Percentiles rank a stretch among this genome's conserved stretches.
Evolutionary conservation across 306 rosid genomes (phyloP).

Genomic region (Rosa persica): DNA sequence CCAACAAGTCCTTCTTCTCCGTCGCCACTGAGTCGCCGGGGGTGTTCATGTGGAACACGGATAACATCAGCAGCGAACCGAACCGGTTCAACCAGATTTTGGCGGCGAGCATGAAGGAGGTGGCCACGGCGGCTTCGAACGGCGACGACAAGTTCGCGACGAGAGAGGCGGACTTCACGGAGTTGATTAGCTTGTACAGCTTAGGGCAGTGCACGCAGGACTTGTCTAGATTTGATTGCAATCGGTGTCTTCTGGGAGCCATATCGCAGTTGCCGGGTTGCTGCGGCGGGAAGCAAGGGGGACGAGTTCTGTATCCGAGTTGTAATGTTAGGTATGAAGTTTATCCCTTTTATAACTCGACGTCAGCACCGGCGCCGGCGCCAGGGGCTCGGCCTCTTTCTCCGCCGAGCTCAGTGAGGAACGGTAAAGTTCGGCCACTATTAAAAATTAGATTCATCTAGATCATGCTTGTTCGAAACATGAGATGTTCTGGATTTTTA

Average conservation of each 20-base stretch:
- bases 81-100: no score
- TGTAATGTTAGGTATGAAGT: background rate
- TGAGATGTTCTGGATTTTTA: no score
- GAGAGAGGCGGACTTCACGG: background rate
- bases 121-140: background rate
- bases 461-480: background rate
- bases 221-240: conserved; percentile 12
- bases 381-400: background rate
- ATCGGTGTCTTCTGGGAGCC: background rate
- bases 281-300: conserved; percentile 10
- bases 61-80: no score
- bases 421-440: background rate
- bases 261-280: background rate
- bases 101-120: no score
- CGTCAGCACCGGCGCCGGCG: background rate
- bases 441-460: background rate
- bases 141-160: conserved; percentile 8
- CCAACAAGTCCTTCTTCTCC: conserved; percentile 32
- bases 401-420: background rate
- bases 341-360: background rate
- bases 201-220: conserved; percentile 35
- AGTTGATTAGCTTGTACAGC: conserved; percentile 2
- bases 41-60: no score
- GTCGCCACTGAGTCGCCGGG: background rate
- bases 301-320: conserved; percentile 7